Evolutionary conservation across 345 rosid species (phyloP), one percentile per base, ranked within the genome.

Genomic region (Sisymbrium irio): DNA sequence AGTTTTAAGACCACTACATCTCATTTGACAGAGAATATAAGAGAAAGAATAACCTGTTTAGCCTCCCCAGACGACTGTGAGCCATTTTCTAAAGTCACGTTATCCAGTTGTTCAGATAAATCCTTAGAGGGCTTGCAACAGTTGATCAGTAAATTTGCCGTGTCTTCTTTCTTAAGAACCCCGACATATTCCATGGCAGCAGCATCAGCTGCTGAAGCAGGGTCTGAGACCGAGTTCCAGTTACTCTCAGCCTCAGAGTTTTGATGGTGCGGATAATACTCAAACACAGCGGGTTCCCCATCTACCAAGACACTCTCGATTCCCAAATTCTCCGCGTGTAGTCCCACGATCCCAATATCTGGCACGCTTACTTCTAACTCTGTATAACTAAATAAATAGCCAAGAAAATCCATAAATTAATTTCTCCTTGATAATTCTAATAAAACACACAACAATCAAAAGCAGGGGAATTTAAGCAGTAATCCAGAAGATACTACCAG

Each of bases 321-420:
- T 35, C 87, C 99, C 76, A 95, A 83, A 70, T 95, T 92, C 87
- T 95, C 97, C 35, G 97, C 97, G 45, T 88, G 88, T 67, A 95
- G 79, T 30, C 97, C 99, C 19, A 88, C 97, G 13, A 95, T 79
- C 9, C 97, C 99, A 2, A 95, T 92, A 69, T 95, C 97, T 20
- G 99, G 99, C 15, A 95, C 99, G 22, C 68, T 83, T 45, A 95
- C 91, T 80, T 95, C 97, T 73, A 95, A 81, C 84, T 95, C 93
- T 11, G 99, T 89, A 78, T 87, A 92, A 25, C 98, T 91, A 75
- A 39, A 62, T 4, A 18, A 4, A 60, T 58, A 27, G 15, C 58
- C 65, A 33, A 49, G 3, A 41, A 18, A 44, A 59, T 47, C 39
- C 11, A 36, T 36, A 2, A 36, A 36, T 36, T n/a, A n/a, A n/a